Conservation (phyloP, 1,284 basidiomycete species). For the Pterulicium gracile region DNA sequence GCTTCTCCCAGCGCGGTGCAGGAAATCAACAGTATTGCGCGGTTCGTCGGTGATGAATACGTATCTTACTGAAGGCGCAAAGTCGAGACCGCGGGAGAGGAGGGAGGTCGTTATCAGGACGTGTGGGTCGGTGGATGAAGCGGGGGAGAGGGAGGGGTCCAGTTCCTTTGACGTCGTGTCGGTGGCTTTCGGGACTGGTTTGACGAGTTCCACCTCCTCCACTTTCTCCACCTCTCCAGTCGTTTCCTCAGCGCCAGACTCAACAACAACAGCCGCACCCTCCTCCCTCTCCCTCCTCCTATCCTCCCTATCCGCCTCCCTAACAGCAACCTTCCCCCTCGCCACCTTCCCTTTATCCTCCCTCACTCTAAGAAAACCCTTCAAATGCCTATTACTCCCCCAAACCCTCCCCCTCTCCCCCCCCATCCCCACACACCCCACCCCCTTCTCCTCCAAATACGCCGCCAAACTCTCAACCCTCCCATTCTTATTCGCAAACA, state of each 20-base stretch:
- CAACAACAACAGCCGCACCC: too few relatives aligned
- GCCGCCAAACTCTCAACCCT: constrained; percentile 51
- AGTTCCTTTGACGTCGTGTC: too few relatives aligned
- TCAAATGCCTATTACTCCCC: constrained; percentile 69
- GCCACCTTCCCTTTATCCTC: constrained; percentile 6
- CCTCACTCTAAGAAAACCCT: constrained; percentile 49
- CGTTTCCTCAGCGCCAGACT: neutral
- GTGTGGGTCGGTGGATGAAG: constrained; percentile 30
- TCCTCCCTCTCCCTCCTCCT: constrained; percentile 6
- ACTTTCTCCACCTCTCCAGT: neutral
- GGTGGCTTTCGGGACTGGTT: neutral
- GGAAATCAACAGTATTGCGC: constrained; percentile 79
- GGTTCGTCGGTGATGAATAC: constrained; percentile 82
- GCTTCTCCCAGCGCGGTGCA: constrained; percentile 80
- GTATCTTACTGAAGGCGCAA: constrained; percentile 62
- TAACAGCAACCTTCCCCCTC: constrained; percentile 9
- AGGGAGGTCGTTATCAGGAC: constrained; percentile 85
- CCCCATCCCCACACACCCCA: constrained; percentile 52
- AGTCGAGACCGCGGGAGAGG: constrained; percentile 86
- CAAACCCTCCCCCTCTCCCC: constrained; percentile 32
- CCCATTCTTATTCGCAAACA: constrained; percentile 72
- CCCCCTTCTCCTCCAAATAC: constrained; percentile 47
- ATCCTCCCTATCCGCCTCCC: constrained; percentile 13
- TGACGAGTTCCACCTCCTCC: constrained; percentile 8
- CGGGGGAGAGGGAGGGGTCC: constrained; percentile 8